A percentile compares a stretch with the other conserved stretches of the same genome.
These are phyloP conservation scores for Lipomyces mesembrius DNA, from an alignment of 805 yeast genomes.

Conservation along the genomic window DNA sequence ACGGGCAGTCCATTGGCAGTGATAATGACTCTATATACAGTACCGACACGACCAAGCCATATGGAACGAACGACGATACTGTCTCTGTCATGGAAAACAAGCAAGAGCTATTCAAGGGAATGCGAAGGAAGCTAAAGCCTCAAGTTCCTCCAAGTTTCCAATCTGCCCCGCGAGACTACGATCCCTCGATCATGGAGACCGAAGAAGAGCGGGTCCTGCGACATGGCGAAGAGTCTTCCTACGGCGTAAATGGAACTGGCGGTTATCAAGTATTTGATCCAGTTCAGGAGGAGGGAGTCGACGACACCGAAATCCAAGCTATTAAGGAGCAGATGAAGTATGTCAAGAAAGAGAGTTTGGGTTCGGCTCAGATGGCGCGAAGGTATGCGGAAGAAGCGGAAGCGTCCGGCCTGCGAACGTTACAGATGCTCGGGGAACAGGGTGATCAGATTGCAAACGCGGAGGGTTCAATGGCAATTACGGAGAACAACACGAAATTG, in stretches of 20 bases:
- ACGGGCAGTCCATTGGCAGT: not conserved
- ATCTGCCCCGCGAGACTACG: slow-evolving; percentile 21
- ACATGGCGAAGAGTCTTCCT: not conserved
- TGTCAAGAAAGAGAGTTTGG: slow-evolving; percentile 83
- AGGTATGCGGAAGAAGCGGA: slow-evolving; percentile 74
- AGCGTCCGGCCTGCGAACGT: slow-evolving; percentile 73
- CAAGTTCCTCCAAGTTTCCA: not conserved
- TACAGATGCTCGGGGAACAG: slow-evolving; percentile 94
- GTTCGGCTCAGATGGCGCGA: slow-evolving; percentile 82
- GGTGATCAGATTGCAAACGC: slow-evolving; percentile 81
- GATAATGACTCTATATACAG: not conserved
- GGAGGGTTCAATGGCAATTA: slow-evolving; percentile 74
- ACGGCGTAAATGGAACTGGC: slow-evolving; percentile 14
- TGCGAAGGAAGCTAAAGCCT: not conserved
- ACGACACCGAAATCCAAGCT: slow-evolving; percentile 88
- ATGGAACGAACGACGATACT: not conserved
- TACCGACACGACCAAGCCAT: not conserved
- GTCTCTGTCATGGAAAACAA: not conserved
- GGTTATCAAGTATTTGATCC: slow-evolving; percentile 15
- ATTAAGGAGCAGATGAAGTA: slow-evolving; percentile 81
- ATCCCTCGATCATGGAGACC: slow-evolving; percentile 38
- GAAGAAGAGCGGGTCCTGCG: slow-evolving; percentile 32
- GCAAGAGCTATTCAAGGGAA: slow-evolving; percentile 5
- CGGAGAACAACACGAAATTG: slow-evolving; percentile 78
- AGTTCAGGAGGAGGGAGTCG: slow-evolving; percentile 43